Evolutionary conservation across 768 basidiomycete species (phyloP), one percentile per base, ranked within the genome.

Genomic region (Tremella yokohamensis): DNA sequence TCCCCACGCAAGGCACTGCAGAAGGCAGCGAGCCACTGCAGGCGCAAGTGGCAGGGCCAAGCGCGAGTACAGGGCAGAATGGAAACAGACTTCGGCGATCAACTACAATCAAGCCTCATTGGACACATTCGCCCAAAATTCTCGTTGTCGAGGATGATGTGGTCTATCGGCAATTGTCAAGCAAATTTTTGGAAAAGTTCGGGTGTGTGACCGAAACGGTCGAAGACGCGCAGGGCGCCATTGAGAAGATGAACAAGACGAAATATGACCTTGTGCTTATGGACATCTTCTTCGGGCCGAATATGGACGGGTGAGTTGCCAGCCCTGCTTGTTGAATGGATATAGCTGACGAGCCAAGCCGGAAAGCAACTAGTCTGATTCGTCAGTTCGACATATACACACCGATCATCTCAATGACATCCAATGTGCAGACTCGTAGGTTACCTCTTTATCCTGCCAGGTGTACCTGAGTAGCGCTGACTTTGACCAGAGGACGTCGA

Each of bases 371-470:
- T 38, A 90, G 86, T 57, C 77, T 97, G 67, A 96, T 98, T 65
- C 83, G 94, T 16, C 89, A 92, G 78, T 98, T 97, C 73, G 92
- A 97, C 78, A 84, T 85, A 57, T 87, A 86, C 80, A 96, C 93
- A 40, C 94, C 94, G 3, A 97, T 98, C 74, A 96, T 98, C 64
- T 94, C 91, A 20, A 98, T 98, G 94, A 98, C 93, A 52, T 87
- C 85, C 69, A 94, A 92, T 76, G 90, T 89, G 54, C 88, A 90
- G 67, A 91, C 92, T 24, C 87, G 87, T 77, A 88, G 94, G 76
- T 69, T 9, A 22, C 4, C 1, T 6, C 38, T 38, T 40, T 39
- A n/a, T 54, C 39, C 24, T 54, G 8, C 56, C 54, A 48, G 8
- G 19, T 9, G 16, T 38, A 22, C 25, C 3, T 8, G 47, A 49